Conservation (phyloP, 2,329 filamentous ascomycete genomes). For the Aureobasidium sp. region DNA sequence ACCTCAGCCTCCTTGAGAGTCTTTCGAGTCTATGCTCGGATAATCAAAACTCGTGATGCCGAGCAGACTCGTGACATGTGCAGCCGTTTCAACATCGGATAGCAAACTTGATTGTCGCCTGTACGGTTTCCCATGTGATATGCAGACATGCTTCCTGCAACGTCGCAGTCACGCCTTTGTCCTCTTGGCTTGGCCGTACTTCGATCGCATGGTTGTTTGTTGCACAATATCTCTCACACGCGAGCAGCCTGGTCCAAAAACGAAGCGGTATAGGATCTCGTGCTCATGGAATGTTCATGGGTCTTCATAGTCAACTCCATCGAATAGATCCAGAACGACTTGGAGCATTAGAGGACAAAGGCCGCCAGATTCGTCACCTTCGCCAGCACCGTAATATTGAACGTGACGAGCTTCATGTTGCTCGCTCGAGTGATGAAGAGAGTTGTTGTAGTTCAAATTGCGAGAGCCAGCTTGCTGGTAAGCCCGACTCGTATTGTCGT, state of each 20-base stretch:
- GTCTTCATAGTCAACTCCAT: conserved; percentile 37
- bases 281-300: conserved; percentile 22
- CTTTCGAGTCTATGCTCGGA: background rate
- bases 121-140: background rate
- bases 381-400: conserved; percentile 35
- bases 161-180: background rate
- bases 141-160: background rate
- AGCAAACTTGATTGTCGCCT: background rate
- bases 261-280: background rate
- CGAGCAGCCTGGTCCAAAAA: background rate
- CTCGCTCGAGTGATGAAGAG: background rate
- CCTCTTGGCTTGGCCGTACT: background rate
- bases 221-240: background rate
- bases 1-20: background rate
- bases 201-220: background rate
- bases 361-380: conserved; percentile 33
- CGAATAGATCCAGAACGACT: conserved; percentile 39
- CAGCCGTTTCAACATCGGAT: background rate
- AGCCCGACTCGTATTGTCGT: background rate
- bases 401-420: conserved; percentile 23
- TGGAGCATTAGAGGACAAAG: conserved; percentile 39
- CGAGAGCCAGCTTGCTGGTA: background rate
- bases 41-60: background rate
- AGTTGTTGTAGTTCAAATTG: background rate
- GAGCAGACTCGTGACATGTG: background rate